Conservation (phyloP, 352 stramenopile genomes). For the Pythium rhizo-oryzae region DNA sequence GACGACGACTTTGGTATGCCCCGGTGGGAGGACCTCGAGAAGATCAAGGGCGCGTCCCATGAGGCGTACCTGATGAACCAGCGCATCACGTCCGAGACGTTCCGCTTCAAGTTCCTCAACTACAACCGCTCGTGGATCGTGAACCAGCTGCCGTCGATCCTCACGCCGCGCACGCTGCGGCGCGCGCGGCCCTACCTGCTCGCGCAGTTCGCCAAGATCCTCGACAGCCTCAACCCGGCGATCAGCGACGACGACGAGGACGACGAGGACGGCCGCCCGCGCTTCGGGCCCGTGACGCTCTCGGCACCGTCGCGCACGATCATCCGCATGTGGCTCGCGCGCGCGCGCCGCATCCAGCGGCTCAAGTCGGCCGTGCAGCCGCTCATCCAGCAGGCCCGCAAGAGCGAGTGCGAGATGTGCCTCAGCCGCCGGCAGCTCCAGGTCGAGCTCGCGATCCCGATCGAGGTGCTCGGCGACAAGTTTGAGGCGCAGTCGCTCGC, state of each 20-base stretch:
- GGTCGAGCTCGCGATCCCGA: slow-evolving; percentile 91
- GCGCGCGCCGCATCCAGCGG: slow-evolving; percentile 79
- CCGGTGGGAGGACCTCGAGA: slow-evolving; percentile 91
- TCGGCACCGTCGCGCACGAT: slow-evolving; percentile 91
- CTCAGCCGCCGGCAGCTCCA: slow-evolving; percentile 94
- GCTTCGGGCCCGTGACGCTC: slow-evolving; percentile 92
- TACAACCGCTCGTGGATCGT: slow-evolving; percentile 98
- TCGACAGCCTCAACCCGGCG: slow-evolving; percentile 94
- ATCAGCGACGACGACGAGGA: slow-evolving; percentile 94
- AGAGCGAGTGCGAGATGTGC: slow-evolving; percentile 95
- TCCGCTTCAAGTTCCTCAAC: slow-evolving; percentile 97
- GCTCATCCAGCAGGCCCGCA: slow-evolving; percentile 90
- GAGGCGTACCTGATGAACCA: slow-evolving; percentile 98
- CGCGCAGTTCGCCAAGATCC: slow-evolving; percentile 95
- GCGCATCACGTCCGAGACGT: slow-evolving; percentile 95
- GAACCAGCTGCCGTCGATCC: slow-evolving; percentile 93
- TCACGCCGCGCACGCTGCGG: slow-evolving; percentile 93
- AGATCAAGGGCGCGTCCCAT: slow-evolving; percentile 93
- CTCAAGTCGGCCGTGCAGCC: slow-evolving; percentile 91
- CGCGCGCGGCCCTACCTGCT: slow-evolving; percentile 94
- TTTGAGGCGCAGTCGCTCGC: slow-evolving; percentile 89
- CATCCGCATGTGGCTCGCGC: slow-evolving; percentile 91
- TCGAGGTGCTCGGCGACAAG: slow-evolving; percentile 92
- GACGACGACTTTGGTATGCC: slow-evolving; percentile 93
- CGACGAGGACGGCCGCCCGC: slow-evolving; percentile 54